Evolutionary conservation across 176 grass and related monocot genomes (phyloP), one percentile per base, ranked within the genome.

Genomic region (Poa pratensis): DNA sequence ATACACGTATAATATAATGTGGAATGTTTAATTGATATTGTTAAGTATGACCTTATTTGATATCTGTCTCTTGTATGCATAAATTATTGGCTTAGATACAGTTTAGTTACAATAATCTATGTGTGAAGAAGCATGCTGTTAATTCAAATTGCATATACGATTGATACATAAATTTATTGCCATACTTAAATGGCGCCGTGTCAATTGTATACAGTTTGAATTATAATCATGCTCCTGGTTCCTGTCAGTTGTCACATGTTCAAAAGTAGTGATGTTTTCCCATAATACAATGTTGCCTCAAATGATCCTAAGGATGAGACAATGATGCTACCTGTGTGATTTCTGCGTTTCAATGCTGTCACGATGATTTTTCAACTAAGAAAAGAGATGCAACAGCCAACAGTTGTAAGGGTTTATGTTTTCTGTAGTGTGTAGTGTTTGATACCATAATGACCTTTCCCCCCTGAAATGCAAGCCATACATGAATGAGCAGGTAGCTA

Each of bases 111-210:
- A 77, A 50, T 86, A 53, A 24, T 61, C 75, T 89, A 51, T 85
- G 27, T 65, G 57, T 42, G 80, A 80, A 69, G 84, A 84, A 67
- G 24, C n/a, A 69, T 89, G 60, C n/a, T 81, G 16, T 55, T 37
- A 75, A 50, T 67, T 79, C n/a, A 26, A 80, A 75, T 14, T 39
- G 4, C 46, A 57, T 65, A 17, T 72, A 54, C 34, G 9, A 28
- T 72, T 63, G 30, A 63, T 74, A 28, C 52, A 78, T 40, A 52
- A 61, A 58, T 69, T 59, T 64, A 59, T 81, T 15, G 18, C 66
- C 77, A 51, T 13, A 53, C 9, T 42, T 40, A 70, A 79, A 43
- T 73, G 19, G 16, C 14, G 24, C 53, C 58, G 57, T 67, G n/a
- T 16, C 20, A 54, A 49, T 35, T 1, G 0, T 74, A 64, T 2